phyloP scores from a whole-genome alignment of 306 rosid genomes.

The Vigna trinervia region DNA sequence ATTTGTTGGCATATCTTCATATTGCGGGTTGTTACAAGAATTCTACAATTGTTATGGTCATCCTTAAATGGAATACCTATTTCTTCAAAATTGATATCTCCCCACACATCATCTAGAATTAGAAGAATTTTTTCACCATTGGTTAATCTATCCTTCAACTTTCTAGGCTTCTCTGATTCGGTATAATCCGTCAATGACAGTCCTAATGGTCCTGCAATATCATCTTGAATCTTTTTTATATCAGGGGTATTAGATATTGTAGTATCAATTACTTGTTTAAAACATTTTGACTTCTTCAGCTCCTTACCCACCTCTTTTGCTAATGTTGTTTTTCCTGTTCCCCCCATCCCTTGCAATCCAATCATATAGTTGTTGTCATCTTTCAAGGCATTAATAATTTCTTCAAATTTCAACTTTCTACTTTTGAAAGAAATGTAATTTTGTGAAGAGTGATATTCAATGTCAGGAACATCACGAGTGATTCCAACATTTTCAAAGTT shows the following conservation, averaged over 20 bases:
- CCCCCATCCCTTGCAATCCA: neutral
- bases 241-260: constrained; percentile 13
- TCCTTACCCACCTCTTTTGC: neutral
- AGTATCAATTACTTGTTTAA: neutral
- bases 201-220: constrained; percentile 25
- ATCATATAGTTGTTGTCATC: constrained; percentile 5
- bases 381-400: neutral
- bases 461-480: neutral
- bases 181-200: accelerated
- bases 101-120: neutral
- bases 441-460: neutral
- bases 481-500: neutral
- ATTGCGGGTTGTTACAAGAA: neutral
- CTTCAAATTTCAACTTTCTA: neutral
- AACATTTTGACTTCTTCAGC: neutral
- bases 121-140: neutral
- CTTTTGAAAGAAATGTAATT: neutral
- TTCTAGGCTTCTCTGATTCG: neutral
- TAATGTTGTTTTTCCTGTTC: neutral
- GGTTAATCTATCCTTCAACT: neutral
- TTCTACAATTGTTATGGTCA: neutral
- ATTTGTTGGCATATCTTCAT: neutral
- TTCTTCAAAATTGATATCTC: neutral
- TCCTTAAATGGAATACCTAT: constrained; percentile 2
- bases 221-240: constrained; percentile 26